Conservation (phyloP, 768 basidiomycete genomes). For the Kwoniella sp. region DNA sequence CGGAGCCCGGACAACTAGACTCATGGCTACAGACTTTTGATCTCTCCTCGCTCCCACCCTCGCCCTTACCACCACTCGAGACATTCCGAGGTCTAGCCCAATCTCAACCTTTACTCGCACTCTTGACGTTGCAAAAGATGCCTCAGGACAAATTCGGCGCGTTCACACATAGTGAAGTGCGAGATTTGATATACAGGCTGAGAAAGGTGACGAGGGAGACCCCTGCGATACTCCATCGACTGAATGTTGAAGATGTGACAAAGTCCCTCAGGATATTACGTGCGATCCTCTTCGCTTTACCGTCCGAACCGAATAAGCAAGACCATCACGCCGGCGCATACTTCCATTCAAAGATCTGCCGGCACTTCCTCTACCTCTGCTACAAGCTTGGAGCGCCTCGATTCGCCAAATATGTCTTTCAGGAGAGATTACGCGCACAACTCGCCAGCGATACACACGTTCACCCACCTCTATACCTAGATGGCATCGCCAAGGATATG, state of each 20-base stretch:
- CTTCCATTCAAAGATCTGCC: conserved; percentile 5
- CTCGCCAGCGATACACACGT: not conserved
- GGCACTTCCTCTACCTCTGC: conserved; percentile 19
- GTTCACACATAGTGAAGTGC: conserved; percentile 15
- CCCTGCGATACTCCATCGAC: conserved; percentile 1
- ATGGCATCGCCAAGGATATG: conserved; percentile 6
- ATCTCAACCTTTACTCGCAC: conserved; percentile 24
- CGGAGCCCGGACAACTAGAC: conserved; percentile 5
- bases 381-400: conserved; percentile 12
- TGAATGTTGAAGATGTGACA: not conserved
- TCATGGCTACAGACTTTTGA: conserved; percentile 23
- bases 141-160: conserved; percentile 9
- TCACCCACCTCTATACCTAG: conserved; percentile 1
- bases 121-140: conserved; percentile 9
- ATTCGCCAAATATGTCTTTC: conserved; percentile 16
- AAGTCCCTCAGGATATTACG: conserved; percentile 16
- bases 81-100: conserved; percentile 25
- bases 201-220: not conserved
- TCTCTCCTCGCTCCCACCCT: conserved; percentile 18
- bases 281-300: conserved; percentile 13
- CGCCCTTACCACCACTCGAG: conserved; percentile 23
- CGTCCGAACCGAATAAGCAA: not conserved
- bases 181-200: conserved; percentile 6
- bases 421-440: conserved; percentile 16
- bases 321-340: conserved; percentile 12